Evolutionary conservation across 768 basidiomycete species (phyloP), one percentile per base, ranked within the genome.

Genomic region (Amanita rubescens): DNA sequence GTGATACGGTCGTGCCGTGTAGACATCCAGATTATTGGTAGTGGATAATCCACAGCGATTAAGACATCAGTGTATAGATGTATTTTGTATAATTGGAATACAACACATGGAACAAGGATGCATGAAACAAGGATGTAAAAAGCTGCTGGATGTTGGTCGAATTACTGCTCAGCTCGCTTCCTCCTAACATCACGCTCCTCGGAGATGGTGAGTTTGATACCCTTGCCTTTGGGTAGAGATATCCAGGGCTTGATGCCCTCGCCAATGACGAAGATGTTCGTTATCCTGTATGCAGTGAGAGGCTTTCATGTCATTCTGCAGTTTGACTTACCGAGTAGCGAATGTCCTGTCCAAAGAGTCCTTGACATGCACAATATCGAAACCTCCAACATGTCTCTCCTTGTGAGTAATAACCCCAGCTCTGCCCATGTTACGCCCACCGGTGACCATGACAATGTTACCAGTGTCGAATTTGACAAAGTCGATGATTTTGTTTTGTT

Each of bases 351-450:
- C 95, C 58, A 95, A 76, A 46, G 90, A 86, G 68, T 97, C 96
- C 75, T 90, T 94, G 64, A 97, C 90, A 67, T 97, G 95, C 55
- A 97, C 91, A 57, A 99, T 98, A 75, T 99, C 96, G 74, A 94
- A 98, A 58, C 94, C 95, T 70, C 96, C 96, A 60, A 91, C 75
- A 72, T 98, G 96, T 77, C 93, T 93, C 80, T 98, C 96, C 61
- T 89, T 82, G 76, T 95, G 91, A 49, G 92, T 84, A 65, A 99
- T 96, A 58, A 93, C 83, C 76, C 96, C 96, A 53, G 85, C 89
- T 75, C 96, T 85, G 60, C 96, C 96, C 93, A 97, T 97, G 86
- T 98, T 99, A 70, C 95, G 93, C 58, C 96, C 96, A 67, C 96
- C 96, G 58, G 96, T 99, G 75, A 96, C 82, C 80, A 95, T 91